These are phyloP conservation scores for Globisporangium spiculum DNA, from an alignment of 352 stramenopile genomes.

Conservation along the genomic window DNA sequence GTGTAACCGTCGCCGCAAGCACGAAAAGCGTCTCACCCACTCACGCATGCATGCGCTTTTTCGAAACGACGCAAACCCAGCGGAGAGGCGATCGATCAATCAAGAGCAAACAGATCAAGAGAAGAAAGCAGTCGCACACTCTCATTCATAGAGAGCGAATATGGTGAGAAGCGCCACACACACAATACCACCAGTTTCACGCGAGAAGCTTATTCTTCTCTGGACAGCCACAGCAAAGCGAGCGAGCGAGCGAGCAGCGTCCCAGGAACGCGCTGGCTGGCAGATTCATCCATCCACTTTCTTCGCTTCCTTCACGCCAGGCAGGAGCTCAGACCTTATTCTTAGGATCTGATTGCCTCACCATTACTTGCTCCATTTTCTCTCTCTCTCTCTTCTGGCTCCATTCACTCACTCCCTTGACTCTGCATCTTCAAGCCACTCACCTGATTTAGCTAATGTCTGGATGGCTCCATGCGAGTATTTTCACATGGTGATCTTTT, in stretches of 20 bases:
- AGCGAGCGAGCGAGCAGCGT: background rate
- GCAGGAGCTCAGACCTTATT: background rate
- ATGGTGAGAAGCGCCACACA: too few species aligned
- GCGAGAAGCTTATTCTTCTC: too few species aligned
- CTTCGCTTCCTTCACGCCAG: background rate
- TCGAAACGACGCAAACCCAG: background rate
- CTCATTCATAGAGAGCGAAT: too few species aligned
- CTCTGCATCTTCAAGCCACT: background rate
- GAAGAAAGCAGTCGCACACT: too few species aligned
- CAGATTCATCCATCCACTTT: background rate
- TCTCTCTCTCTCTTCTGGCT: background rate
- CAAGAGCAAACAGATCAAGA: too few species aligned
- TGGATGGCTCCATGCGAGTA: background rate
- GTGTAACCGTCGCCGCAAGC: background rate
- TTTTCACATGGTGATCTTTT: background rate
- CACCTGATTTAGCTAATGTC: background rate
- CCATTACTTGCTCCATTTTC: background rate
- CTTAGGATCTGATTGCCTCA: background rate
- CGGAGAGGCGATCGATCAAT: too few species aligned
- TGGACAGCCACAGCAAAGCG: background rate
- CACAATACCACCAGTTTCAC: too few species aligned
- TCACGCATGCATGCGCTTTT: background rate
- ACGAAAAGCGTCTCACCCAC: background rate
- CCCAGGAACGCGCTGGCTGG: background rate
- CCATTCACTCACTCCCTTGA: background rate